phyloP scores from a whole-genome alignment of 2,329 filamentous ascomycete genomes.

The Exophiala lecanii-corni region DNA sequence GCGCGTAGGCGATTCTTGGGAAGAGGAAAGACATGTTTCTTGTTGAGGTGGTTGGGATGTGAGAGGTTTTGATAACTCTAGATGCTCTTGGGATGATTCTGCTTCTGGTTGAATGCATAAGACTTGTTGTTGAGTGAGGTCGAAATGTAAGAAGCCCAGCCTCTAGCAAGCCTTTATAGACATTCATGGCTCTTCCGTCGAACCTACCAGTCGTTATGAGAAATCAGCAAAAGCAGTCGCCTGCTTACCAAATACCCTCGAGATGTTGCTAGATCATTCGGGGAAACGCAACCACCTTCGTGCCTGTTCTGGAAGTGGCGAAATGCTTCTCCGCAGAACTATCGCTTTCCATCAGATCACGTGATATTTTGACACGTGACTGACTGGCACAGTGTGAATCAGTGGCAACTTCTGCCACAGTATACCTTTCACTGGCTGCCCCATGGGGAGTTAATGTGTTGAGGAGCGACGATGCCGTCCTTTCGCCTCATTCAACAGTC shows the following conservation, averaged over 20 bases:
- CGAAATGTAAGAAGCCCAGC: slow-evolving; percentile 12
- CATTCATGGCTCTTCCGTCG: slow-evolving; percentile 14
- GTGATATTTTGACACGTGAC: too few relatives aligned
- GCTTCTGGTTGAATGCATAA: slow-evolving; percentile 27
- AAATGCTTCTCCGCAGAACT: slow-evolving; percentile 16
- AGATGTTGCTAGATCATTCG: slow-evolving; percentile 21
- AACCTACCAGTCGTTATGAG: slow-evolving; percentile 13
- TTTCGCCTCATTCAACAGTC: too few relatives aligned
- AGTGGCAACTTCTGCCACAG: too few relatives aligned
- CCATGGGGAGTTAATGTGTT: too few relatives aligned
- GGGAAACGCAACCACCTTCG: slow-evolving; percentile 16
- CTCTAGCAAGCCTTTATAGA: slow-evolving; percentile 21
- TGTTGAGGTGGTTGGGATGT: slow-evolving; percentile 14
- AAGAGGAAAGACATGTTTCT: slow-evolving; percentile 38
- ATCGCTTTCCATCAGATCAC: slow-evolving; percentile 18
- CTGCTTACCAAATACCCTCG: not conserved
- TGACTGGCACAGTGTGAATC: too few relatives aligned
- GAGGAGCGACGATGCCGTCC: too few relatives aligned
- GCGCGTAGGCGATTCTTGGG: slow-evolving; percentile 29
- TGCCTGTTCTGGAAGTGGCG: slow-evolving; percentile 18
- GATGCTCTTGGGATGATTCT: slow-evolving; percentile 18
- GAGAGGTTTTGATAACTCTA: slow-evolving; percentile 18
- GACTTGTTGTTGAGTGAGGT: slow-evolving; percentile 22
- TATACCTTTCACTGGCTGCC: too few relatives aligned
- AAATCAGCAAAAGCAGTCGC: not conserved